Base-by-base conservation (phyloP, 2,329 filamentous ascomycete species). In the Aspergillus neoniger region DNA sequence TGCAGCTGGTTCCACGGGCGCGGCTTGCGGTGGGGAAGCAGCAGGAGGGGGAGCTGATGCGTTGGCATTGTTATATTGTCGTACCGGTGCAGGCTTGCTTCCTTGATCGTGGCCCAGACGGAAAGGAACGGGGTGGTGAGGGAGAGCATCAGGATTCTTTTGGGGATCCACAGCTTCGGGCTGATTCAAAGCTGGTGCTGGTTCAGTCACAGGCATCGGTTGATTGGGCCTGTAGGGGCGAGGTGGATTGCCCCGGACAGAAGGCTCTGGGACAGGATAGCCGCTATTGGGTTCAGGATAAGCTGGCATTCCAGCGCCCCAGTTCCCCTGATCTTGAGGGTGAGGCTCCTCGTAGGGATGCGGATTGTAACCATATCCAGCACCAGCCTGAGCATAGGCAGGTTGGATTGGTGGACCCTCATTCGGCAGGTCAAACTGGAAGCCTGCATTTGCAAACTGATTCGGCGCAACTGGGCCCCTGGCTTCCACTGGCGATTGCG, bases 341-440 rank as follows among this genome's bases (percentile, higher is more conserved):
- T 65, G 65, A 1, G 63, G 57, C 21, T 68, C 25, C 25, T 50
- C 47, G 47, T 74, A 72, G 6, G 61, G 58, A 41, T 63, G 60
- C 6, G 62, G 51, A 17, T 66, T 63, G 14, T 68, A 66, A 3
- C 38, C 65, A 53, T 70, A 68, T 25, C 64, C 67, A 56, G 64
- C 63, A 59, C 57, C 59, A n/a, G 63, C 63, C 25, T 59, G 62
- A 9, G 59, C 53, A 17, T 65, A 60, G 14, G 63, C 61, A 36
- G 55, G 39, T 32, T 60, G 60, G 10, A 59, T 62, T 8, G 62
- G 61, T 5, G 66, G 60, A 9, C 55, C 4, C 12, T 71, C 69
- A 21, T 59, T 59, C 1, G 85, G 87, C 83, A 93, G 89, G 69
- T 92, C 91, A 66, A 92, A 92, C 1, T 90, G 83, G 8, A 89